phyloP scores from a whole-genome alignment of 78 protist genomes.

The Salpingoeca rosetta region DNA sequence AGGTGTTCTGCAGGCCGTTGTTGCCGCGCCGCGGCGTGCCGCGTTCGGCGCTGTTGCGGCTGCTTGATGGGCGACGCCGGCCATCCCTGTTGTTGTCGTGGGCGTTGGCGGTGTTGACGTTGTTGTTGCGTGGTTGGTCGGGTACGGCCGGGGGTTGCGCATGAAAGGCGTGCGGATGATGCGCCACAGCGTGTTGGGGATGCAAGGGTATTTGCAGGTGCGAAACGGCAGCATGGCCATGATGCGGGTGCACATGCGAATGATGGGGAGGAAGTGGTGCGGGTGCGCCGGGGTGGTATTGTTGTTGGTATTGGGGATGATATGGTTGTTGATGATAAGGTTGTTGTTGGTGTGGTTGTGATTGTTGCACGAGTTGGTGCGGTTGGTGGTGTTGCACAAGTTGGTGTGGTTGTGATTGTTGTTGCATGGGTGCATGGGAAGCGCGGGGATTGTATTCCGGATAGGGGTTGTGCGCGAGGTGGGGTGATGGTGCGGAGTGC shows the following conservation, averaged over 20 bases:
- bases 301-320: not conserved
- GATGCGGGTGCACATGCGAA: not conserved
- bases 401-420: not conserved
- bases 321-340: conserved; percentile 2
- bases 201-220: not conserved
- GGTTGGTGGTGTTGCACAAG: not conserved
- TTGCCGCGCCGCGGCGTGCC: conserved; percentile 1
- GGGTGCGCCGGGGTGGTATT: not conserved
- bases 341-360: not conserved
- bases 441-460: too few species aligned
- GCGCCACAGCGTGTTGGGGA: not conserved
- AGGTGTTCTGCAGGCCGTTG: conserved; percentile 43
- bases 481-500: too few species aligned
- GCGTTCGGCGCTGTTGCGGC: not conserved
- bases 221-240: not conserved
- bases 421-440: too few species aligned
- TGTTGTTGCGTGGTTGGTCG: too few species aligned
- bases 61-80: not conserved
- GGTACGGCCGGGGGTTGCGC: not conserved
- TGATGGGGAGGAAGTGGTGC: not conserved
- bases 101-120: not conserved
- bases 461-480: too few species aligned
- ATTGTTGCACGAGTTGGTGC: not conserved
- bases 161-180: not conserved
- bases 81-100: not conserved